phyloP scores from a whole-genome alignment of 176 grass and related monocot species.

The Canna indica region DNA sequence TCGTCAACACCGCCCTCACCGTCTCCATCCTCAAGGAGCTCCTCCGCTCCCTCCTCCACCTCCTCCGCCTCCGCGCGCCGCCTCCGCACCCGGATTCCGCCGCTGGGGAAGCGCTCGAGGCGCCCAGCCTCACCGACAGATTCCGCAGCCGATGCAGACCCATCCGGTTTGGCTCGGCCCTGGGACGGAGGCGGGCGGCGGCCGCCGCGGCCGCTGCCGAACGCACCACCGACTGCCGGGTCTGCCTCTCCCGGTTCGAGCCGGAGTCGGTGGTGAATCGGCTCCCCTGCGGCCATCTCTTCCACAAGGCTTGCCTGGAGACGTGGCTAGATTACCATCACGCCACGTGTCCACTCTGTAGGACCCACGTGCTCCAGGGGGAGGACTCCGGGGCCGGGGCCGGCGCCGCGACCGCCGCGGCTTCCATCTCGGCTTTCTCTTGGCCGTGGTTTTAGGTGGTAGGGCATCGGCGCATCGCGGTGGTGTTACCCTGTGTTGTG shows the following conservation, averaged over 20 bases:
- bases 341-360: conserved; percentile 70
- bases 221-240: conserved; percentile 35
- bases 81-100: neutral
- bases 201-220: no score
- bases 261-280: conserved; percentile 64
- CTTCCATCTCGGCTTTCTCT: neutral
- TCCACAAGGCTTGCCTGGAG: conserved; percentile 71
- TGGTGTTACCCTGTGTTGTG: neutral
- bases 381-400: no score
- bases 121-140: conserved; percentile 41
- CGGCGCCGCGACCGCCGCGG: neutral
- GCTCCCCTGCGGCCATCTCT: conserved; percentile 73
- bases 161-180: conserved; percentile 32
- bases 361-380: conserved; percentile 36
- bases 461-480: no score
- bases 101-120: neutral
- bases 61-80: conserved; percentile 33
- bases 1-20: conserved; percentile 54
- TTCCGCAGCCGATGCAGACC: conserved; percentile 49
- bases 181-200: conserved; percentile 9
- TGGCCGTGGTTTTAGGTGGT: neutral
- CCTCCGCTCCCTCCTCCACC: conserved; percentile 28
- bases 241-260: conserved; percentile 59
- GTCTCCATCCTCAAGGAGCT: conserved; percentile 45
- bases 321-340: conserved; percentile 76